Percentiles rank a stretch among this genome's conserved stretches.
phyloP scores from a whole-genome alignment of 345 rosid species.

The Xanthoceras sorbifolium region DNA sequence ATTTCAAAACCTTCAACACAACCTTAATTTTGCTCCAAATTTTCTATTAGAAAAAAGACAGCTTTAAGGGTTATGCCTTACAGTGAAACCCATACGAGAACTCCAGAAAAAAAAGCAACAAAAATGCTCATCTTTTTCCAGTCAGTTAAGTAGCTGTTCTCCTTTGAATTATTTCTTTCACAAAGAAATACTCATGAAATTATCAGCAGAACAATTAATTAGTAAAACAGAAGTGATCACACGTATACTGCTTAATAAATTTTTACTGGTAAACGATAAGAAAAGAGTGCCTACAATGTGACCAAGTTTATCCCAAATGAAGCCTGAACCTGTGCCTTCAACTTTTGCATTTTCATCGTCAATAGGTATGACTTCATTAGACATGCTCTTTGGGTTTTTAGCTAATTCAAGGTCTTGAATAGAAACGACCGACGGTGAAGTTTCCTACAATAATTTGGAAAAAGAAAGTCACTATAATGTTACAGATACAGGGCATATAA shows the following conservation, averaged over 20 bases:
- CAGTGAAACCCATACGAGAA: not conserved
- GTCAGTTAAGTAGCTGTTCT: not conserved
- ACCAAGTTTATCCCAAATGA: slow-evolving; percentile 93
- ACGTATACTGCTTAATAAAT: not conserved
- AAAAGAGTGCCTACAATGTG: slow-evolving; percentile 68
- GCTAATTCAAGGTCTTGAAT: slow-evolving; percentile 70
- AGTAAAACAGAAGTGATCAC: slow-evolving; percentile 1
- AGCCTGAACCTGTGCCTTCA: slow-evolving; percentile 92
- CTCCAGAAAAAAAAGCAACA: not conserved
- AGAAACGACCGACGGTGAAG: slow-evolving; percentile 77
- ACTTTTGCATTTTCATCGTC: slow-evolving; percentile 62
- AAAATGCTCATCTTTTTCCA: not conserved
- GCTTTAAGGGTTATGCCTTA: not conserved
- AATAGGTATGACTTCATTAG: slow-evolving; percentile 17
- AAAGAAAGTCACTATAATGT: not conserved
- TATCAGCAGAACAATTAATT: not conserved
- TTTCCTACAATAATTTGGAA: slow-evolving; percentile 36
- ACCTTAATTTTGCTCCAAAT: not conserved
- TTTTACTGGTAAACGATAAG: not conserved
- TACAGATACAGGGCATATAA: not conserved
- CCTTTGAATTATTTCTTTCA: not conserved
- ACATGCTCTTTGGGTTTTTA: slow-evolving; percentile 39
- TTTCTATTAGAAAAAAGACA: not conserved
- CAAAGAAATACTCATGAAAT: not conserved
- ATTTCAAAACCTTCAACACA: not conserved